Evolutionary conservation across 2,329 filamentous ascomycete species (phyloP), one percentile per base, ranked within the genome.

Genomic region (Neoscytalidium dimidiatum): DNA sequence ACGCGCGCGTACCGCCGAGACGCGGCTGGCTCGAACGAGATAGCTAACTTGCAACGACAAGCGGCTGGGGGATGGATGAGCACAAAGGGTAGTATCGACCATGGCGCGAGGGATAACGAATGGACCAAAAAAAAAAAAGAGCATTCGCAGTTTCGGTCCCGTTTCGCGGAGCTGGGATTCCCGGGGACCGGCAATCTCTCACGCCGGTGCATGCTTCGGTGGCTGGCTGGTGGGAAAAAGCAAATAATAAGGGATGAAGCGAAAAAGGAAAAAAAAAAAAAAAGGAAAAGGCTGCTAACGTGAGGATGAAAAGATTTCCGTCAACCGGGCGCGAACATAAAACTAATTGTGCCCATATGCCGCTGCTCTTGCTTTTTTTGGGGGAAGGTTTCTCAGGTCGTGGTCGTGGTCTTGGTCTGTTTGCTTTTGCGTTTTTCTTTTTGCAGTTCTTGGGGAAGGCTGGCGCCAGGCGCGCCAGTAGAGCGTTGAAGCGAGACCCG

Each of bases 211-310:
- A 38, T 44, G 38, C 41, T 33, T 31, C 17, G 41, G 56, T 60
- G 56, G 56, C 56, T 60, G 56, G 56, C 56, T 60, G 56, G 56
- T 44, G 56, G 41, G 56, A 31, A 46, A 46, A 60, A 60, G 49
- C 49, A 52, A 52, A 44, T 9, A 35, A 3, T 9, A 35, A 41
- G 38, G 38, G 14, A 41, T n/a, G n/a, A 14, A 44, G 52, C 28
- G 23, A 31, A 11, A 26, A 17, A 35, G 19, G 48, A 19, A 29
- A 51, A 17, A 31, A 31, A 9, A 31, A 11, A 21, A 35, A 26
- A 41, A 56, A 35, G 52, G 6, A 57, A 17, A 57, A 19, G 21
- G 23, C 14, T 26, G 23, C 23, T 51, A 31, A 28, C 38, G 23
- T 21, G 53, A 58, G 35, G 52, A 33, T 28, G 21, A 29, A 33